These are phyloP conservation scores for Russula ochroleuca DNA, from an alignment of 768 basidiomycete genomes.

Conservation along the genomic window DNA sequence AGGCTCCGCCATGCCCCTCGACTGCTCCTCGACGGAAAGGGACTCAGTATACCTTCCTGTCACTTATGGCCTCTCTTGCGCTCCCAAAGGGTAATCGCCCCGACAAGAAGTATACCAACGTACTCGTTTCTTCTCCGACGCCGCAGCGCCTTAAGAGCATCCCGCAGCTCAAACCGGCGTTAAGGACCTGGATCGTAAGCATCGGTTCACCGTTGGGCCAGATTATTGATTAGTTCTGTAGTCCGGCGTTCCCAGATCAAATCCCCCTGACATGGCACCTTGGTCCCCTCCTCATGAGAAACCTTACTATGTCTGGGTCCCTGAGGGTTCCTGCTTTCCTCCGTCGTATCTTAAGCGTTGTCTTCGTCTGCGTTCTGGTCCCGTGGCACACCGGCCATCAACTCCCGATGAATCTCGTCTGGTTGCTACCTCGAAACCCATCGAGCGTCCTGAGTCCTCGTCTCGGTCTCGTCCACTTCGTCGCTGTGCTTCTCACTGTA, in stretches of 20 bases:
- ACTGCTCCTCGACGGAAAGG: constrained; percentile 3
- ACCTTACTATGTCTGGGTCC: constrained; percentile 20
- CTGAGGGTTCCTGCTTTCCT: constrained; percentile 28
- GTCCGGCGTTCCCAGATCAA: constrained; percentile 12
- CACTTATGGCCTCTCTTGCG: constrained; percentile 23
- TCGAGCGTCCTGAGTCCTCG: neutral
- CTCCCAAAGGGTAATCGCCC: constrained; percentile 18
- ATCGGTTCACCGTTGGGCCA: neutral
- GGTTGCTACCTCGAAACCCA: constrained; percentile 4
- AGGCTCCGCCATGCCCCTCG: constrained; percentile 15
- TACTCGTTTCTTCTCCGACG: constrained; percentile 27
- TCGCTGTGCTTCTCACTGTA: constrained; percentile 18
- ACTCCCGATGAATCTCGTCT: neutral
- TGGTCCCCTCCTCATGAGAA: constrained; percentile 25
- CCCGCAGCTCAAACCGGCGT: constrained; percentile 21
- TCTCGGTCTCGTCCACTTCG: constrained; percentile 17
- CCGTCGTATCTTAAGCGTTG: constrained; percentile 17
- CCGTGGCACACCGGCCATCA: neutral
- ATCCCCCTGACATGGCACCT: constrained; percentile 23
- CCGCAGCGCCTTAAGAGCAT: constrained; percentile 20
- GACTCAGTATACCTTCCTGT: constrained; percentile 14
- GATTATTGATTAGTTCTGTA: constrained; percentile 7
- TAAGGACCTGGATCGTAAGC: constrained; percentile 27
- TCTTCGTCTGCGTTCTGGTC: constrained; percentile 13
- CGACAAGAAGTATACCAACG: constrained; percentile 14